Conservation (phyloP, 1,284 basidiomycete genomes). For the Somion occarium region DNA sequence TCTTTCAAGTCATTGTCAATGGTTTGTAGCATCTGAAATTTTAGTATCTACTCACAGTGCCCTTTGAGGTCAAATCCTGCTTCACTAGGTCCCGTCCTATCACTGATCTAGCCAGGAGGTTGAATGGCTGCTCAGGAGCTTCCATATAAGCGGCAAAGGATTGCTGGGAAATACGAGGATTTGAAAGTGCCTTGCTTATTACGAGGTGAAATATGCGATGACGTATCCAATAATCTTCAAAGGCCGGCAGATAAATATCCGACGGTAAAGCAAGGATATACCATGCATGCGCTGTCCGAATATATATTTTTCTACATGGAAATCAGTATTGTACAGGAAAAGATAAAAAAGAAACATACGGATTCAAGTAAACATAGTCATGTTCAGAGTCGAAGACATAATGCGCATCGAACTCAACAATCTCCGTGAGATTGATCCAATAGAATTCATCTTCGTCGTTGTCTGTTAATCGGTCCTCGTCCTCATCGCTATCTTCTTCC, state of each 20-base stretch:
- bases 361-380: conserved; percentile 29
- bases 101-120: conserved; percentile 12
- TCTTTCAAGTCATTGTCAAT: too few relatives aligned
- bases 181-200: conserved; percentile 30
- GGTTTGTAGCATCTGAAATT: too few relatives aligned
- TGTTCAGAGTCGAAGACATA: conserved; percentile 24
- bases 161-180: conserved; percentile 3
- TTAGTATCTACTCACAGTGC: not conserved
- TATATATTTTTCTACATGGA: conserved; percentile 35
- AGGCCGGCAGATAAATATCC: conserved; percentile 37
- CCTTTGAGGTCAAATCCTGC: conserved; percentile 31
- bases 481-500: conserved; percentile 16
- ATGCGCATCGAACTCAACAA: conserved; percentile 47
- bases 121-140: conserved; percentile 13
- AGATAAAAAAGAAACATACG: conserved; percentile 23
- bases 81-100: conserved; percentile 29
- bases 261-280: conserved; percentile 55
- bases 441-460: conserved; percentile 23
- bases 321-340: too few relatives aligned
- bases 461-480: conserved; percentile 21
- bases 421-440: conserved; percentile 36
- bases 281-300: conserved; percentile 48
- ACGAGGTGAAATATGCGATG: conserved; percentile 45
- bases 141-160: conserved; percentile 1
- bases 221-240: conserved; percentile 38